Evolutionary conservation across 768 basidiomycete genomes (phyloP).

Genomic region (Hygrocybe coccinea): DNA sequence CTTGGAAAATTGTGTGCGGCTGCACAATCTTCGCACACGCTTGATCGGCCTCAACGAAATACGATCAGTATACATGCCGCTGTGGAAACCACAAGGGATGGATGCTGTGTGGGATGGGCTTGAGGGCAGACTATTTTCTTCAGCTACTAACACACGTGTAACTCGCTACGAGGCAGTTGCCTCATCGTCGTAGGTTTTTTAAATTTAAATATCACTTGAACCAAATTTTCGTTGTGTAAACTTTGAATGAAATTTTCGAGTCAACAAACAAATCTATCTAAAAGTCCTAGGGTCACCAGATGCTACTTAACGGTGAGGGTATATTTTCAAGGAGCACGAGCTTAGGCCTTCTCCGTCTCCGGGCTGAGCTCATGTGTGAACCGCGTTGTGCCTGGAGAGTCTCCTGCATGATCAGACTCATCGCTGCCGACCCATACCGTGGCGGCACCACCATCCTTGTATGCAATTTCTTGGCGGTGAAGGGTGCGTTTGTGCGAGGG

Average conservation of each 20-base stretch:
- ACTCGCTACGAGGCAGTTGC: slow-evolving; percentile 14
- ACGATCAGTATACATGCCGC: slow-evolving; percentile 34
- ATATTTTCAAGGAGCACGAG: no score
- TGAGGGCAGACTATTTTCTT: slow-evolving; percentile 34
- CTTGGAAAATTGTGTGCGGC: slow-evolving; percentile 32
- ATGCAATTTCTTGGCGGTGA: slow-evolving; percentile 9
- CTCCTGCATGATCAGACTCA: slow-evolving; percentile 4
- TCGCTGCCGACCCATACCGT: slow-evolving; percentile 6
- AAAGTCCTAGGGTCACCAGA: no score
- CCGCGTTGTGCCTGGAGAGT: slow-evolving; percentile 6
- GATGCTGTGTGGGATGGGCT: slow-evolving; percentile 35
- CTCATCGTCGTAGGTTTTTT: no score
- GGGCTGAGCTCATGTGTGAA: not conserved
- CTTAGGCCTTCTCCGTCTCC: no score
- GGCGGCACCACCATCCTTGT: slow-evolving; percentile 7
- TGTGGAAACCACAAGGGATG: slow-evolving; percentile 32
- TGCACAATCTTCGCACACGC: slow-evolving; percentile 32
- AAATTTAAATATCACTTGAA: no score
- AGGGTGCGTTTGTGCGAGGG: not conserved
- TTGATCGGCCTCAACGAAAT: slow-evolving; percentile 43
- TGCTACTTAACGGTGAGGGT: no score
- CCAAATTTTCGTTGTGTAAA: no score
- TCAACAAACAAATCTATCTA: no score
- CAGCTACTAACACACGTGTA: slow-evolving; percentile 27
- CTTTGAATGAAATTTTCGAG: no score